Evolutionary conservation across 257 asterid genomes (phyloP), one percentile per base, ranked within the genome.

Genomic region (Nicotiana tabacum): DNA sequence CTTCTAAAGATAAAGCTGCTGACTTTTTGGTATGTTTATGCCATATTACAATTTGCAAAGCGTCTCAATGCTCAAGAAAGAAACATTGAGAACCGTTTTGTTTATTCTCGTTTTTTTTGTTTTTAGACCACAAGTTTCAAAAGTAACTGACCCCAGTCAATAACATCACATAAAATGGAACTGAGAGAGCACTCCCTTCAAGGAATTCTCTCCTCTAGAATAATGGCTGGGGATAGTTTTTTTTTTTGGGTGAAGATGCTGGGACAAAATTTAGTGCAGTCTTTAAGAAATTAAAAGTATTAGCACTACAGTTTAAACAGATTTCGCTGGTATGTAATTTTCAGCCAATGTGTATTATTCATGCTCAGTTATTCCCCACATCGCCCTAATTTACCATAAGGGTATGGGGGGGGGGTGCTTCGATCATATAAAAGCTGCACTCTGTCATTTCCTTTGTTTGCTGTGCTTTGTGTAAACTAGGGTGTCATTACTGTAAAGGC

Each of bases 21-120:
- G 97, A 94, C 87, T 93, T 87, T 84, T 70, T 94, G 96, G 97
- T 94, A 77, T 21, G 81, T 21, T 66, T 39, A 24, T 51, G 61
- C 24, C 24, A n/a, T 37, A 32, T 24, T 57, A 18, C 13, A 61
- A 17, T 35, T 78, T 11, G 33, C n/a, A n/a, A 58, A 35, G 53
- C 13, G 15, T 35, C 21, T 79, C 37, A n/a, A 35, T 29, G n/a
- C 48, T 35, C 32, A 18, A 29, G 24, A 55, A 33, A 30, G 68
- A 4, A 55, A 35, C 13, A 18, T 35, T 56, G 15, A 60, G 51
- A 58, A 37, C 32, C 6, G 12, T 70, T 58, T 79, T 61, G 9
- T 27, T 2, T 43, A 2, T 6, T 62, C 72, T 58, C 67, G 3
- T 35, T 39, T 29, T 21, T 21, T 80, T 9, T 43, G 0, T 29